These are phyloP conservation scores for Ophidiomyces ophidiicola DNA, from an alignment of 2,329 filamentous ascomycete species.

Conservation along the genomic window DNA sequence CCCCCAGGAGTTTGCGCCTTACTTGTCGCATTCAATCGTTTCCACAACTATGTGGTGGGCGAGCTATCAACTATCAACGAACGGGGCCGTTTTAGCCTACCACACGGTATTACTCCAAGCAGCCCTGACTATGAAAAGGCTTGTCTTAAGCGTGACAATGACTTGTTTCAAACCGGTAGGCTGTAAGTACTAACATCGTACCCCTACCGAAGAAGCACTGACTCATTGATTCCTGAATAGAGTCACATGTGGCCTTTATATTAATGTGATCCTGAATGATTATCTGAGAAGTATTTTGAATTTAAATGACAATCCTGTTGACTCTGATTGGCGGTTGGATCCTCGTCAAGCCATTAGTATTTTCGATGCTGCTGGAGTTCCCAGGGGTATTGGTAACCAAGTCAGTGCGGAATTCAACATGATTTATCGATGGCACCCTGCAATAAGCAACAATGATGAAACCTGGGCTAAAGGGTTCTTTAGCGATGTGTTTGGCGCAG, in stretches of 20 bases:
- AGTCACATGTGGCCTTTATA: slow-evolving; percentile 24
- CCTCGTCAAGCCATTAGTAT: slow-evolving; percentile 29
- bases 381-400: slow-evolving; percentile 39
- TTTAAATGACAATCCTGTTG: slow-evolving; percentile 29
- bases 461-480: slow-evolving; percentile 60
- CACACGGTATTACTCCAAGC: slow-evolving; percentile 16
- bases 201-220: background rate
- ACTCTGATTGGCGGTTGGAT: slow-evolving; percentile 35
- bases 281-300: slow-evolving; percentile 24
- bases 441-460: slow-evolving; percentile 56
- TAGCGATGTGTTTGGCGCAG: slow-evolving; percentile 19
- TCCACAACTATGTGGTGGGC: slow-evolving; percentile 32
- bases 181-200: slow-evolving; percentile 15
- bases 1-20: slow-evolving; percentile 26
- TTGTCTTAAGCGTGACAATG: slow-evolving; percentile 25
- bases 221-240: slow-evolving; percentile 9
- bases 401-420: slow-evolving; percentile 43
- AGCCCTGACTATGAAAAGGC: slow-evolving; percentile 25
- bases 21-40: slow-evolving; percentile 29
- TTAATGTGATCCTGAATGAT: slow-evolving; percentile 27
- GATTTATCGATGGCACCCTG: slow-evolving; percentile 49
- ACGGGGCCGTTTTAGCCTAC: slow-evolving; percentile 24
- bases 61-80: slow-evolving; percentile 33
- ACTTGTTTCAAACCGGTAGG: slow-evolving; percentile 27
- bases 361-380: slow-evolving; percentile 26